Evolutionary conservation across 1,284 basidiomycete genomes (phyloP), one percentile per base, ranked within the genome.

Genomic region (Fistulinella cinereoalba): DNA sequence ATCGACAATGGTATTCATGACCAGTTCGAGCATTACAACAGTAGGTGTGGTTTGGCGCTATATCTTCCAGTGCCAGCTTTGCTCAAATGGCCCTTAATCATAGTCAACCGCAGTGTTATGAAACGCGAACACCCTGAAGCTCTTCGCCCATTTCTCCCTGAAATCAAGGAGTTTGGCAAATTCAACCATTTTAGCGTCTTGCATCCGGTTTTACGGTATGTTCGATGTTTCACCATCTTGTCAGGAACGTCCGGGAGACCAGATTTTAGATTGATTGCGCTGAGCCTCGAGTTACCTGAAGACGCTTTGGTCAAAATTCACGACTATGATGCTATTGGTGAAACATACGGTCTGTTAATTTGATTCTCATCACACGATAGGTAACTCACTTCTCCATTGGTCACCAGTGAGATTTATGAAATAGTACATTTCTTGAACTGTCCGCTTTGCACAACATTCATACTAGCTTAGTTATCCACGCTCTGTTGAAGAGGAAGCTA

Each of bases 251-350:
- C 41, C 3, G 40, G 4, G 9, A 2, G n/a, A 13, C 10, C 10
- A 24, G 23, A 37, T 36, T 7, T n/a, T 24, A 81, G 77, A 51
- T 64, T 83, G 1, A 63, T 83, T 23, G 74, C 81, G 0, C 53
- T 79, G 4, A 78, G 81, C 5, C 68, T 85, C 29, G 81, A 83
- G 55, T 70, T 84, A 15, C 78, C 77, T 0, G 77, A 81, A 55
- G 75, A 82, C 12, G 72, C 74, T 8, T 66, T 84, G 18, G 72
- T 75, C 8, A 64, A 79, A 12, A 64, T 73, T 32, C 83, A 85
- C 60, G 65, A 65, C 27, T 83, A 71, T 54, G 64, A 74, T 7
- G 61, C 59, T 6, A 46, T 63, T 27, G 67, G 74, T 29, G 69
- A 77, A 61, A 68, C 77, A 33, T 78, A 72, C 46, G 73, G 77